Evolutionary conservation across 2,329 filamentous ascomycete species (phyloP), one percentile per base, ranked within the genome.

Genomic region (Alternaria tenuissima): DNA sequence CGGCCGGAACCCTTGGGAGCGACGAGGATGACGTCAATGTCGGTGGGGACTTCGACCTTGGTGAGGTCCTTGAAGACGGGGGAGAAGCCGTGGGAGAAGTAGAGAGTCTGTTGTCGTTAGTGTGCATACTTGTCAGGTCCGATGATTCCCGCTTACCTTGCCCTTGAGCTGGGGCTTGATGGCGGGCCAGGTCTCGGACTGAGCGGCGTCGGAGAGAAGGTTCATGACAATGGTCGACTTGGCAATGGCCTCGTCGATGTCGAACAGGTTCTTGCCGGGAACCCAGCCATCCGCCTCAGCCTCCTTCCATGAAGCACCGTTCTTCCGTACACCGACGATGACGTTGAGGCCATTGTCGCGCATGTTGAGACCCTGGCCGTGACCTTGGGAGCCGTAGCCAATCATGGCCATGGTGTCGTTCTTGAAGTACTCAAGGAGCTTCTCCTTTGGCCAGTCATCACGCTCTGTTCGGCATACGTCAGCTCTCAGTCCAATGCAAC

Each of bases 81-180:
- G 67, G 95, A 98, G 92, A 99, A 99, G 79, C 95, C 95, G 89
- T 99, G 95, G 74, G 95, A 98, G 89, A 99, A 99, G 91, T 99
- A 99, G 75, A 99, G 92, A 64, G 95, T 99, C 94, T 95, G 68
- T 6, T 14, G 3, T 1, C 5, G 48, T 74, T 54, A 73, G 65
- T 18, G 8, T 38, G 24, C 14, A 46, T 38, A 28, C 43, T 46
- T 24, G 52, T 65, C 78, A 64, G 8, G 78, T 71, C 51, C 26
- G 52, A 41, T 39, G 34, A 63, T 59, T 39, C 14, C 46, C 64
- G 46, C 65, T 58, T 83, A 94, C 92, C 92, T 99, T 99, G 86
- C 93, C 95, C 92, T 98, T 94, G 83, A 99, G 87, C 85, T 96
- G 92, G 79, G 95, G 95, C 91, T 97, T 98, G 85, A 99, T 95